Conservation (phyloP, 2,329 filamentous ascomycete genomes). For the Amphichorda felina region DNA sequence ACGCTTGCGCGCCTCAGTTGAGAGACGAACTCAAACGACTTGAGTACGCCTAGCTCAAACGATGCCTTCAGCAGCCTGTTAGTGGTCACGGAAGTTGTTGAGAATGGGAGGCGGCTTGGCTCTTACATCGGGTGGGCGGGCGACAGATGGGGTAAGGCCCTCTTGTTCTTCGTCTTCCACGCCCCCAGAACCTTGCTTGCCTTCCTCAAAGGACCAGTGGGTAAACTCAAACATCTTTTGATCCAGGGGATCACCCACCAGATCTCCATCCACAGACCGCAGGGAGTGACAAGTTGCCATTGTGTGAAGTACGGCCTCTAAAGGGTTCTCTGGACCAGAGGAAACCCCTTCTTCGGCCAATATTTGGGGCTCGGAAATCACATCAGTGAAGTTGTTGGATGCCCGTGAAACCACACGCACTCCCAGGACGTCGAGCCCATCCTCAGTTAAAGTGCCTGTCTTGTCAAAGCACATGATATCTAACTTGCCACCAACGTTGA, state of each 20-base stretch:
- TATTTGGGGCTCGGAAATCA: constrained; percentile 53
- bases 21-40: constrained; percentile 89
- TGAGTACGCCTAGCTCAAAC: constrained; percentile 81
- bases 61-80: constrained; percentile 25
- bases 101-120: background rate
- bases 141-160: constrained; percentile 76
- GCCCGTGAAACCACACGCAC: constrained; percentile 63
- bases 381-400: constrained; percentile 56
- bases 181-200: constrained; percentile 53
- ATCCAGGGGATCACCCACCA: constrained; percentile 88
- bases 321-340: constrained; percentile 17
- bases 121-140: constrained; percentile 56
- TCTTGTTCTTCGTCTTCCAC: constrained; percentile 63
- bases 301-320: constrained; percentile 64
- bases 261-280: constrained; percentile 72
- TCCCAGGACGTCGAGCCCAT: constrained; percentile 87
- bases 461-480: constrained; percentile 98
- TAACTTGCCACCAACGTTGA: constrained; percentile 92
- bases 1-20: constrained; percentile 88
- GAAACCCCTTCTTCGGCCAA: constrained; percentile 35
- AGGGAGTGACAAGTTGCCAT: constrained; percentile 98
- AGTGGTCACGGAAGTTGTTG: constrained; percentile 1
- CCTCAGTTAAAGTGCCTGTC: constrained; percentile 94
- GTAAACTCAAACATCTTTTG: constrained; percentile 99
- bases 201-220: constrained; percentile 84